phyloP scores from a whole-genome alignment of 495 filamentous ascomycete genomes.

The Hyaloscypha hepaticicola region DNA sequence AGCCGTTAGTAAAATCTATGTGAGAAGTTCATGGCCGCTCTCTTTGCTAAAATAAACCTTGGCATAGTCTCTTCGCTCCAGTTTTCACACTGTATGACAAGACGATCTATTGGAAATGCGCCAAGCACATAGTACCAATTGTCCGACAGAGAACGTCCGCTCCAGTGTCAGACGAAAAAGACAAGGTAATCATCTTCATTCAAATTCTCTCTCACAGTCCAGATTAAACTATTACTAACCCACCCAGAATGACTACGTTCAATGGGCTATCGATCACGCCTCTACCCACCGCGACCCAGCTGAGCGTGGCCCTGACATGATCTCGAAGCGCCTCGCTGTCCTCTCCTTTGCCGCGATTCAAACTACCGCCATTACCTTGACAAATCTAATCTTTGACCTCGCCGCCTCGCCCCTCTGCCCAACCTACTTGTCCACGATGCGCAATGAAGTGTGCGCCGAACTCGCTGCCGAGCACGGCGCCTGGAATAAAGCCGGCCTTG shows the following conservation, averaged over 20 bases:
- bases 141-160: slow-evolving; percentile 32
- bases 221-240: slow-evolving; percentile 9
- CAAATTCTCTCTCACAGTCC: no score
- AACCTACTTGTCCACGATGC: slow-evolving; percentile 2
- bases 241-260: slow-evolving; percentile 38
- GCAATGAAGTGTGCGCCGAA: slow-evolving; percentile 5
- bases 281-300: slow-evolving; percentile 29
- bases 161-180: neutral
- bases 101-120: slow-evolving; percentile 31
- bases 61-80: slow-evolving; percentile 34
- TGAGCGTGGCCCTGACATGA: slow-evolving; percentile 32
- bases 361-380: slow-evolving; percentile 47
- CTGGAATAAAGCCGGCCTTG: slow-evolving; percentile 45
- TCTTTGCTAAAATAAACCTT: slow-evolving; percentile 33
- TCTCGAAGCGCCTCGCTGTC: slow-evolving; percentile 38
- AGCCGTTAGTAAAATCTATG: slow-evolving; percentile 38
- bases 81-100: slow-evolving; percentile 37
- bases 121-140: slow-evolving; percentile 35
- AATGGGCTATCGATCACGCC: slow-evolving; percentile 39
- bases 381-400: slow-evolving; percentile 44
- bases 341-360: slow-evolving; percentile 50
- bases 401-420: neutral
- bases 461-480: slow-evolving; percentile 4
- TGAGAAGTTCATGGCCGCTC: no score
- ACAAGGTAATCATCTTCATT: neutral